A percentile compares a stretch with the other conserved stretches of the same genome.
phyloP scores from a whole-genome alignment of 2,329 filamentous ascomycete genomes.

The Pseudogymnoascus sp. region DNA sequence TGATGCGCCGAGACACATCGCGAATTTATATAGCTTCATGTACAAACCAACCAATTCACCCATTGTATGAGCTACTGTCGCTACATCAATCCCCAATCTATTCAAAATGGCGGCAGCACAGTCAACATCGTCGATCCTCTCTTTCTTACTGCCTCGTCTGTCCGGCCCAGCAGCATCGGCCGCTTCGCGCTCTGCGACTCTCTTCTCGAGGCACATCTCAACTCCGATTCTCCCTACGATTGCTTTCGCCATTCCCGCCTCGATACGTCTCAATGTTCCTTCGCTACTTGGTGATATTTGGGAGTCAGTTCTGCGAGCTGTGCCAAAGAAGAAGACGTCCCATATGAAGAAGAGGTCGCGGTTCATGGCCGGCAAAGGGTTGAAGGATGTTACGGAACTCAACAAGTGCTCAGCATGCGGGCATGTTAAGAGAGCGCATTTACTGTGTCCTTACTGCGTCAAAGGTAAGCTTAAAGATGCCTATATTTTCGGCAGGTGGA shows the following conservation, averaged over 20 bases:
- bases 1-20: slow-evolving; percentile 4
- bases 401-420: slow-evolving; percentile 90
- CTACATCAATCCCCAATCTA: neutral
- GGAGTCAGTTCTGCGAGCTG: slow-evolving; percentile 85
- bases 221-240: slow-evolving; percentile 46
- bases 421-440: slow-evolving; percentile 77
- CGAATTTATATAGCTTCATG: slow-evolving; percentile 8
- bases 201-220: slow-evolving; percentile 40
- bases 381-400: slow-evolving; percentile 82
- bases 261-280: slow-evolving; percentile 55
- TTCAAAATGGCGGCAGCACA: slow-evolving; percentile 40
- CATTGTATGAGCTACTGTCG: slow-evolving; percentile 1
- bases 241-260: slow-evolving; percentile 51
- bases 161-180: slow-evolving; percentile 36
- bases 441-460: slow-evolving; percentile 82
- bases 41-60: neutral
- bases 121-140: slow-evolving; percentile 34
- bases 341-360: slow-evolving; percentile 91
- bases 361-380: slow-evolving; percentile 89
- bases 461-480: slow-evolving; percentile 52
- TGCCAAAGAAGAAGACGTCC: slow-evolving; percentile 98
- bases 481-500: neutral
- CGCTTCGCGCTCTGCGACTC: slow-evolving; percentile 36
- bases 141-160: slow-evolving; percentile 50
- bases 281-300: slow-evolving; percentile 74